Evolutionary conservation across 192 early-diverging fungal species (phyloP).

Genomic region (Endogone sp.): DNA sequence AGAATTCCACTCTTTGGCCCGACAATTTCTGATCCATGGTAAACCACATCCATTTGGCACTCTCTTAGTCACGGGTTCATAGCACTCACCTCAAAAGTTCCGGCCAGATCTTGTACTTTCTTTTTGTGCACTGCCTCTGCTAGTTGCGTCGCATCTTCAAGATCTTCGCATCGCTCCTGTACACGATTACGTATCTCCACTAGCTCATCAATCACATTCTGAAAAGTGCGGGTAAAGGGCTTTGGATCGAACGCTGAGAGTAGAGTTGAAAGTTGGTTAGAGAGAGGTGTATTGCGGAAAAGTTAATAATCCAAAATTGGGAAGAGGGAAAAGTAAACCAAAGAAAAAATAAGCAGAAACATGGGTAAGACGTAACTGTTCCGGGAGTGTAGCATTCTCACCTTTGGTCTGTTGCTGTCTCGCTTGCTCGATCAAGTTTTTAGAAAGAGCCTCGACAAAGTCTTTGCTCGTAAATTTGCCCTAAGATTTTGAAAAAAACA

Average conservation of each 20-base stretch:
- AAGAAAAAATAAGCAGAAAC: too few relatives aligned
- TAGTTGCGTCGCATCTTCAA: conserved; percentile 73
- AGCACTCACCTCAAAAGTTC: conserved; percentile 77
- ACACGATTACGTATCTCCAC: conserved; percentile 68
- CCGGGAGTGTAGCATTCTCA: background rate
- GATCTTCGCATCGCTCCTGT: conserved; percentile 77
- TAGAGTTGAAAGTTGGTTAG: conserved; percentile 24
- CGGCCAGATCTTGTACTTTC: conserved; percentile 73
- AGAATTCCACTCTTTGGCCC: background rate
- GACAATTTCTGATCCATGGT: too few relatives aligned
- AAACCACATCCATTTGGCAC: too few relatives aligned
- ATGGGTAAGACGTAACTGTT: too few relatives aligned
- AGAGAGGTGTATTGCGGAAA: conserved; percentile 18
- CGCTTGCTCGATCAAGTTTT: conserved; percentile 1
- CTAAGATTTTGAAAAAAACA: conserved; percentile 18
- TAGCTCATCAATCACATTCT: conserved; percentile 82
- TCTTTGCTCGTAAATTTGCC: conserved; percentile 47
- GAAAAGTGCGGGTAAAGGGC: conserved; percentile 90
- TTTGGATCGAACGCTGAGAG: conserved; percentile 85
- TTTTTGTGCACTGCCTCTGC: conserved; percentile 73
- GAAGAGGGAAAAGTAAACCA: background rate
- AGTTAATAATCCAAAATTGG: background rate
- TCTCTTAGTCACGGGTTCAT: too few relatives aligned
- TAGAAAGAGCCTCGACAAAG: conserved; percentile 41
- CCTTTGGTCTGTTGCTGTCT: conserved; percentile 2